Base-by-base conservation (phyloP, 192 early-diverging fungal species). In the Rhizophagus prolifer region DNA sequence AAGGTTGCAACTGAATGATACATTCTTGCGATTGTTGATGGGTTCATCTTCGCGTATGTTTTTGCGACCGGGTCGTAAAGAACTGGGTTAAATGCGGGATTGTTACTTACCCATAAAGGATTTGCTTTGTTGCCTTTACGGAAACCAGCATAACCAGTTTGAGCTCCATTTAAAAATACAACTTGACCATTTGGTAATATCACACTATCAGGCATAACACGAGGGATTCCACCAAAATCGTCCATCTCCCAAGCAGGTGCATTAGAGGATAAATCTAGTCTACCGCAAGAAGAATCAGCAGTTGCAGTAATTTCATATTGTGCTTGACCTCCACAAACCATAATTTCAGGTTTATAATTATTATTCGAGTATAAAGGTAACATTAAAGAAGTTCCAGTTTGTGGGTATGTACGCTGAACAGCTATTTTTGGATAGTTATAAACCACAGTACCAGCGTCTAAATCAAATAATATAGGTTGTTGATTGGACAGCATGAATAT, bases 291-390 rank as follows among this genome's bases (percentile, higher is more conserved):
- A 31, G 81, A 71, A 1, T 86, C 83, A 1, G 86, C 82, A 60
- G 75, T 58, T 26, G 81, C 74, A 25, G 46, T 69, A 12, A 62
- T 60, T 16, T 26, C 54, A 25, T 71, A 67, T 12, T 71, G 78
- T 44, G 84, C 70, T 21, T 81, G 81, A 50, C 90, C 90, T 41
- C 90, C 90, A 67, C 90, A 91, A 31, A 91, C 78, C 41, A 91
- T 75, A 13, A 91, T 79, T 74, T 87, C 83, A 7, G 85, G 81
- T 10, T 81, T 81, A 71, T 90, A 88, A 75, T 89, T 82, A 50
- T 87, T 87, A 38, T 70, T 76, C 0, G 88, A 85, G 21, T 81
- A 78, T 62, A 91, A 44, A 3, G 90, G 89, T 19, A 91, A 73
- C 75, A 91, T 68, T 2, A 87, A 78, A 1, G 85, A 85, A 13